These are phyloP conservation scores for Neurospora tetrasperma DNA, from an alignment of 495 filamentous ascomycete genomes.

Conservation along the genomic window DNA sequence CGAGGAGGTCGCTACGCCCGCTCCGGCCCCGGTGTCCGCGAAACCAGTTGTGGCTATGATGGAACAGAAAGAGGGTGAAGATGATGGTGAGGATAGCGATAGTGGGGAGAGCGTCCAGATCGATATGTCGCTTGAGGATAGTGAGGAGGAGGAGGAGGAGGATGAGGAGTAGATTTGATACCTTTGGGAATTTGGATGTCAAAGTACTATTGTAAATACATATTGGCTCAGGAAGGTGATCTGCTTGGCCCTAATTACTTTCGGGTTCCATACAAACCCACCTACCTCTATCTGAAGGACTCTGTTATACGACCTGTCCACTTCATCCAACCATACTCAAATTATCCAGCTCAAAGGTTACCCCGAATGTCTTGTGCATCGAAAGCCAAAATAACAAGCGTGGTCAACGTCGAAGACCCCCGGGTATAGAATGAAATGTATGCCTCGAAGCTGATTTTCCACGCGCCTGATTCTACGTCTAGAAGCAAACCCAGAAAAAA, in stretches of 20 bases:
- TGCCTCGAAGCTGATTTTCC: neutral
- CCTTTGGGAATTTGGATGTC: neutral
- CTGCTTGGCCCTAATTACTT: neutral
- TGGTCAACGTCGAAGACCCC: neutral
- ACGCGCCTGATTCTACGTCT: neutral
- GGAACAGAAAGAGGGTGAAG: slow-evolving; percentile 10
- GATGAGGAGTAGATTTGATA: slow-evolving; percentile 11
- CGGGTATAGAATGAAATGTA: neutral
- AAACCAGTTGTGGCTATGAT: neutral
- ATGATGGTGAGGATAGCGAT: slow-evolving; percentile 19
- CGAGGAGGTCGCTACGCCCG: slow-evolving; percentile 40
- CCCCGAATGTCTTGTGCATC: neutral
- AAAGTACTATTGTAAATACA: neutral
- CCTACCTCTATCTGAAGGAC: neutral
- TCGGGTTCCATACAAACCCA: neutral
- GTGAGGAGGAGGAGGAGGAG: slow-evolving; percentile 16
- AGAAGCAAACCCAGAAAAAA: neutral
- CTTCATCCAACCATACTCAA: neutral
- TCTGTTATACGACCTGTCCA: neutral
- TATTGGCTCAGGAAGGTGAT: neutral
- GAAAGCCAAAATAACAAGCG: neutral
- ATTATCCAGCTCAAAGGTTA: neutral
- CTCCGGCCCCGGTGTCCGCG: neutral
- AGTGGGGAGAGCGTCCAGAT: slow-evolving; percentile 19
- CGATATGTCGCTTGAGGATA: slow-evolving; percentile 20